A percentile compares a stretch with the other conserved stretches of the same genome.
Conservation (phyloP, 1,139 yeast species). For the Magnusiomyces sp. region DNA sequence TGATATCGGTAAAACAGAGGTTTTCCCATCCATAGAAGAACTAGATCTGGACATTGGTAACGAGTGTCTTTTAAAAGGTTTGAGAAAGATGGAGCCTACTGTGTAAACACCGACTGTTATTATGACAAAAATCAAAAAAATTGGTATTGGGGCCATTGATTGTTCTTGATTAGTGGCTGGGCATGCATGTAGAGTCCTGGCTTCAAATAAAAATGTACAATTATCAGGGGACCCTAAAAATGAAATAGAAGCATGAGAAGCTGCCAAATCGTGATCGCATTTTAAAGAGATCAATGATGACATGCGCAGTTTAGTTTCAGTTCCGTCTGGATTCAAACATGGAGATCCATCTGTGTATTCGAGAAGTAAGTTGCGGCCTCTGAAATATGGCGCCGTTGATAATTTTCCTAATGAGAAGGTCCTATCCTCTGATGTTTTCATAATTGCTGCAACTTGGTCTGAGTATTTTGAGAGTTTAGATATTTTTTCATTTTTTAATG, state of each 20-base stretch:
- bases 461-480: too few relatives aligned
- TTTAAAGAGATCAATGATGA: slow-evolving; percentile 66
- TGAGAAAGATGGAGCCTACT: not conserved
- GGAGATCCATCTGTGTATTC: slow-evolving; percentile 66
- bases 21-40: too few relatives aligned
- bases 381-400: slow-evolving; percentile 45
- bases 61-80: not conserved
- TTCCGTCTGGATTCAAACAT: slow-evolving; percentile 41
- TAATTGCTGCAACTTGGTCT: too few relatives aligned
- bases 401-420: slow-evolving; percentile 46
- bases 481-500: too few relatives aligned
- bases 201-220: slow-evolving; percentile 80
- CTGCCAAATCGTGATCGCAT: slow-evolving; percentile 66
- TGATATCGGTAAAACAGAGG: too few relatives aligned
- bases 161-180: slow-evolving; percentile 55
- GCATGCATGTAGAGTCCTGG: slow-evolving; percentile 80
- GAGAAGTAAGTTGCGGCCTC: slow-evolving; percentile 64
- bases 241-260: slow-evolving; percentile 49
- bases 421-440: too few relatives aligned
- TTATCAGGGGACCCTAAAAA: slow-evolving; percentile 66
- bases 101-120: not conserved
- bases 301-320: slow-evolving; percentile 43
- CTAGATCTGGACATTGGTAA: too few relatives aligned
- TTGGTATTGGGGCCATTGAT: slow-evolving; percentile 25
- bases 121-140: slow-evolving; percentile 16